Evolutionary conservation across 106 monocot genomes (phyloP).

Genomic region (Dioscorea zingiberensis): DNA sequence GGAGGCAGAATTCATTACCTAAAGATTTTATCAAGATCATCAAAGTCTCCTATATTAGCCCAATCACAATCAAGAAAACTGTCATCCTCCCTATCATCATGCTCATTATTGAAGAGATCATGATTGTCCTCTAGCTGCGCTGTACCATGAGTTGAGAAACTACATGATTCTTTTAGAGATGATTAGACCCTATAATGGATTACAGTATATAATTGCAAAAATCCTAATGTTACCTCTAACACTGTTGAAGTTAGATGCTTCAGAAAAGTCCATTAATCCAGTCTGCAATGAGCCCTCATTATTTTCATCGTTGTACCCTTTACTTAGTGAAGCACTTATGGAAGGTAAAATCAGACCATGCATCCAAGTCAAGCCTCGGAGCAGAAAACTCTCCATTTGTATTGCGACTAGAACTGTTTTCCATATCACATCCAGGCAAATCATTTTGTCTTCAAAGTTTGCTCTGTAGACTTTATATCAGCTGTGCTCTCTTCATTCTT

Average conservation of each 20-base stretch:
- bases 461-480: constrained; percentile 19
- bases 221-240: constrained; percentile 26
- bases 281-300: constrained; percentile 11
- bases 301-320: constrained; percentile 27
- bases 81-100: constrained; percentile 33
- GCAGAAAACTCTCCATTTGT: constrained; percentile 33
- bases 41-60: constrained; percentile 52
- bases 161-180: constrained; percentile 14
- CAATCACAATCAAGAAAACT: constrained; percentile 60
- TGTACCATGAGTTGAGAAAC: constrained; percentile 24
- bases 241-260: constrained; percentile 13
- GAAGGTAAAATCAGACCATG: constrained; percentile 72
- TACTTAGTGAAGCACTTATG: constrained; percentile 26
- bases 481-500: constrained; percentile 14
- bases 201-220: not conserved
- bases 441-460: constrained; percentile 25
- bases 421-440: constrained; percentile 13
- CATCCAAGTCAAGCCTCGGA: constrained; percentile 51
- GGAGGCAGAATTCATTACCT: constrained; percentile 25
- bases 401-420: constrained; percentile 26
- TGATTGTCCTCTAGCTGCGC: constrained; percentile 37
- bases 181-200: not conserved
- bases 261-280: constrained; percentile 10
- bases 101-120: constrained; percentile 21
- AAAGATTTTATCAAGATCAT: constrained; percentile 64